Evolutionary conservation across 2,329 filamentous ascomycete genomes (phyloP).

Genomic region (Neodidymelliopsis sp.): DNA sequence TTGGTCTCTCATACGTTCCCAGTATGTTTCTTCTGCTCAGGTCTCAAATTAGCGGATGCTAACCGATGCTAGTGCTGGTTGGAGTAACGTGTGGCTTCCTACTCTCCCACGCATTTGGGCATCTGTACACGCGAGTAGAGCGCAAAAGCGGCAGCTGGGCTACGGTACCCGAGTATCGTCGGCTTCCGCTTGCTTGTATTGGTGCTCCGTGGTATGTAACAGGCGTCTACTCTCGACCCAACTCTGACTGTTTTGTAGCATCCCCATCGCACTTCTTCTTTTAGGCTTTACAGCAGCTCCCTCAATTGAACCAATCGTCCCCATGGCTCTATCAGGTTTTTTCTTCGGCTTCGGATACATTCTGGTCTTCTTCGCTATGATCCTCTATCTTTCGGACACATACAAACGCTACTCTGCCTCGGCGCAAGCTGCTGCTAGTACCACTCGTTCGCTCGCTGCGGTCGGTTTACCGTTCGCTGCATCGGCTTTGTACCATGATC

Average conservation of each 20-base stretch:
- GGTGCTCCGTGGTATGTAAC: conserved; percentile 63
- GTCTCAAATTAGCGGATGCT: too few species aligned
- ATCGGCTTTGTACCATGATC: background rate
- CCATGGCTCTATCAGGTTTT: conserved; percentile 49
- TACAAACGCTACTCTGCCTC: conserved; percentile 76
- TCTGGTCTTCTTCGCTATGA: conserved; percentile 63
- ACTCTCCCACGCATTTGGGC: background rate
- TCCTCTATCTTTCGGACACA: conserved; percentile 40
- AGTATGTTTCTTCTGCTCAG: too few species aligned
- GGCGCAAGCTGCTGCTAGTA: conserved; percentile 46
- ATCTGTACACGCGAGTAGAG: background rate
- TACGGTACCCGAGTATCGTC: conserved; percentile 65
- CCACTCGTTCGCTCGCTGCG: conserved; percentile 4
- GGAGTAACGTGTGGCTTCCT: conserved; percentile 7
- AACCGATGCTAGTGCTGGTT: background rate
- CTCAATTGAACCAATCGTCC: conserved; percentile 33
- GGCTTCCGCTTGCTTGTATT: conserved; percentile 72
- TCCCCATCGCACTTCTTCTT: conserved; percentile 4
- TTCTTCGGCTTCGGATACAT: conserved; percentile 64
- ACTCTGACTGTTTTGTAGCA: background rate
- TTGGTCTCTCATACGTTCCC: conserved; percentile 3
- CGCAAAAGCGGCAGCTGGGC: background rate
- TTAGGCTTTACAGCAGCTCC: conserved; percentile 17
- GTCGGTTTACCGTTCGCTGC: conserved; percentile 6
- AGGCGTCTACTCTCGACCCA: too few species aligned